Evolutionary conservation across 2,329 filamentous ascomycete species (phyloP), one percentile per base, ranked within the genome.

Genomic region (Pestalotiopsis sp.): DNA sequence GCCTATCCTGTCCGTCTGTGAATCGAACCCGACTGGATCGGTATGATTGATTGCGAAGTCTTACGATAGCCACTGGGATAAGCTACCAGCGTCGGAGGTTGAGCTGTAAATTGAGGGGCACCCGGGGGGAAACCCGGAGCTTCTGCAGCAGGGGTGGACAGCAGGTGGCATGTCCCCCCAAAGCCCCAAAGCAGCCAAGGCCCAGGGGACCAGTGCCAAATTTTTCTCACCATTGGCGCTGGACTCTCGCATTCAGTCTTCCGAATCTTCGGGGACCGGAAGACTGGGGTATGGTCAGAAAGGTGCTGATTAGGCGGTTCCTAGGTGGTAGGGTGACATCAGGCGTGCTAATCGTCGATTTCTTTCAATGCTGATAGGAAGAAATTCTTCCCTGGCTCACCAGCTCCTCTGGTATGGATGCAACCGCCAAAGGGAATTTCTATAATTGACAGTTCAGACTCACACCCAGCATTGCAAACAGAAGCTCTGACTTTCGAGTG

Each of bases 41-140:
- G n/a, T 52, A 52, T 52, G 45, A 52, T 52, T n/a, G 45, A 52
- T 52, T 60, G 57, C 23, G 38, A 36, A 39, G 62, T 64, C 23
- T 52, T 64, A 49, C 41, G 38, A 49, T 20, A 62, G 59, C 25
- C 27, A 36, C 14, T 52, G 27, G 59, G 59, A 62, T 62, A 62
- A 62, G 59, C 59, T 38, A 20, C 59, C 59, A 62, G 59, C 59
- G 36, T 62, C 59, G 59, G 59, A 62, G 27, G 59, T 62, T 62
- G 59, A 62, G 59, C 59, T 62, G 25, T 13, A 59, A 36, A 36
- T 36, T 20, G 59, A 39, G 59, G 27, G 27, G 59, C 59, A 38
- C 6, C 36, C 31, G 59, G 59, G 25, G 59, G 59, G 31, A 36
- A 39, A 36, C 59, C 59, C 59, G 59, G 59, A 62, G 59, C 31